Evolutionary conservation across 768 basidiomycete species (phyloP).

Genomic region (Russula sp.): DNA sequence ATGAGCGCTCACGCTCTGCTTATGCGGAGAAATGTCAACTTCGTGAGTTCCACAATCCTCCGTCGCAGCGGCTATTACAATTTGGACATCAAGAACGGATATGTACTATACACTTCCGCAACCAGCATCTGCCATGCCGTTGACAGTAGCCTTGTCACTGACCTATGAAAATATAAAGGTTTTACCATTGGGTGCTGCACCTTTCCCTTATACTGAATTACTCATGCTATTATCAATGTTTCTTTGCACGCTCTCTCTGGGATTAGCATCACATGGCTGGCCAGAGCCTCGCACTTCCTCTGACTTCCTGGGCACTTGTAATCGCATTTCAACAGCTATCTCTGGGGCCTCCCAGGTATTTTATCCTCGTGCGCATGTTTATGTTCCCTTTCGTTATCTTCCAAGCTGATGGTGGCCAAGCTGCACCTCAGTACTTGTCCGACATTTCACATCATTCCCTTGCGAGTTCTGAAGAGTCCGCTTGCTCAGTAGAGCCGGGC

Average conservation of each 20-base stretch:
- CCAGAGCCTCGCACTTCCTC: neutral
- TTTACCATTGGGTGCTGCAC: neutral
- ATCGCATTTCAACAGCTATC: neutral
- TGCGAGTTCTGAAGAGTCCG: neutral
- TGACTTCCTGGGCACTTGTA: neutral
- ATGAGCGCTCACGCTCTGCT: too few relatives aligned
- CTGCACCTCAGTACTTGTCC: neutral
- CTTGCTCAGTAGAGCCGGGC: constrained; percentile 21
- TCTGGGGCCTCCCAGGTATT: neutral
- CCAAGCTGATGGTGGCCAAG: neutral
- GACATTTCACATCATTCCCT: constrained; percentile 7
- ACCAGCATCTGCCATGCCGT: too few relatives aligned
- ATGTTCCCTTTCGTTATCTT: neutral
- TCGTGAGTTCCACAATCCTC: too few relatives aligned
- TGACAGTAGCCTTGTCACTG: neutral
- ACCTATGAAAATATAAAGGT: neutral
- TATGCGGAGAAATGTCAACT: too few relatives aligned
- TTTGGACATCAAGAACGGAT: neutral
- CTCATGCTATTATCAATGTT: neutral
- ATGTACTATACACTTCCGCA: too few relatives aligned
- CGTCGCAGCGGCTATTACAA: too few relatives aligned
- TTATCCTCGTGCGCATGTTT: neutral
- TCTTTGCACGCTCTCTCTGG: neutral
- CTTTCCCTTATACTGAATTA: neutral
- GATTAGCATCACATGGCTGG: neutral